These are phyloP conservation scores for Sporisorium sorghi DNA, from an alignment of 1,284 basidiomycete genomes.

Conservation along the genomic window DNA sequence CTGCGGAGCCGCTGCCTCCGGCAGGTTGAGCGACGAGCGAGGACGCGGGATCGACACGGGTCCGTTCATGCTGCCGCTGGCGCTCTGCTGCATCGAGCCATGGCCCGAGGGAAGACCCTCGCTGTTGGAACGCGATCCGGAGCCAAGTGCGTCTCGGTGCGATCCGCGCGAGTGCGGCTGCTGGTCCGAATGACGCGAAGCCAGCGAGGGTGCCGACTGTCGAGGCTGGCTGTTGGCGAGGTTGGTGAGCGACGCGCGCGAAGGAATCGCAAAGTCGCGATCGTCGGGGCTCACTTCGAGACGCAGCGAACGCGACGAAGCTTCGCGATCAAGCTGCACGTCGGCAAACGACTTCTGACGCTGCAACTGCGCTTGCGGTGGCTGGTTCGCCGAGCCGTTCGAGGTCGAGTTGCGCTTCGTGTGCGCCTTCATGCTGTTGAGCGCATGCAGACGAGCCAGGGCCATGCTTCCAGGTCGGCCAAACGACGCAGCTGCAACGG, in stretches of 20 bases:
- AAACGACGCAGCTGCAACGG: slow-evolving; percentile 23
- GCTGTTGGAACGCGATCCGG: slow-evolving; percentile 52
- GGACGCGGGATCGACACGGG: slow-evolving; percentile 43
- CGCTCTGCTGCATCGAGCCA: slow-evolving; percentile 16
- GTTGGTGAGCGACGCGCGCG: slow-evolving; percentile 34
- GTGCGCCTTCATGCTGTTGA: slow-evolving; percentile 44
- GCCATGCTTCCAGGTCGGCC: slow-evolving; percentile 48
- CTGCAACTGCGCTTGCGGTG: slow-evolving; percentile 7
- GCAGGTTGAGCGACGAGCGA: slow-evolving; percentile 47
- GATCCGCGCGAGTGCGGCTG: slow-evolving; percentile 9
- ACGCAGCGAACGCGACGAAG: slow-evolving; percentile 44
- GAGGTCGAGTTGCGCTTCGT: slow-evolving; percentile 42
- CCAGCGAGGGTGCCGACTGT: slow-evolving; percentile 42
- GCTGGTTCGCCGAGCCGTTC: slow-evolving; percentile 8
- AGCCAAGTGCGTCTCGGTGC: slow-evolving; percentile 33
- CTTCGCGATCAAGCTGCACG: slow-evolving; percentile 31
- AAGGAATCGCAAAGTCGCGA: slow-evolving; percentile 49
- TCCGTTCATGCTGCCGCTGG: slow-evolving; percentile 20
- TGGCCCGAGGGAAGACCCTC: slow-evolving; percentile 35
- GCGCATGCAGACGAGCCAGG: slow-evolving; percentile 44
- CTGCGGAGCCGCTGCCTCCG: slow-evolving; percentile 74
- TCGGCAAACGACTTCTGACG: slow-evolving; percentile 28
- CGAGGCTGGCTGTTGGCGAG: slow-evolving; percentile 29
- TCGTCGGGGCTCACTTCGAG: slow-evolving; percentile 53
- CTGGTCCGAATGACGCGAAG: slow-evolving; percentile 45